Evolutionary conservation across 2,329 filamentous ascomycete genomes (phyloP).

Genomic region (Alternaria longipes): DNA sequence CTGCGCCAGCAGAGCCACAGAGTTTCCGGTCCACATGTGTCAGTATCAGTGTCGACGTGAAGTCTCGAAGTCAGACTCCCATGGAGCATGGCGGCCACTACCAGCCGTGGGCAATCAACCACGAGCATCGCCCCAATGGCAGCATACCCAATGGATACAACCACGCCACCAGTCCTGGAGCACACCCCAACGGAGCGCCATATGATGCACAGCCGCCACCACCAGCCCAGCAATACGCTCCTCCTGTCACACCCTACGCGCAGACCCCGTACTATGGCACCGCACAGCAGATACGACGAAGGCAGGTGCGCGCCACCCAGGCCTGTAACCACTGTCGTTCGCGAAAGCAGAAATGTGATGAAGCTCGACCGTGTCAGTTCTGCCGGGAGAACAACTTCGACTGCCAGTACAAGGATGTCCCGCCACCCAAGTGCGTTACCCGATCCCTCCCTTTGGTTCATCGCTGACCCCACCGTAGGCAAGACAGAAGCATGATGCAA

Average conservation of each 20-base stretch:
- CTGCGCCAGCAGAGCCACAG: slow-evolving; percentile 33
- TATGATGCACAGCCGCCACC: slow-evolving; percentile 44
- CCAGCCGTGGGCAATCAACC: slow-evolving; percentile 43
- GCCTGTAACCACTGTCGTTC: slow-evolving; percentile 69
- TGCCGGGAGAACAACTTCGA: slow-evolving; percentile 86
- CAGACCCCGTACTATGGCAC: slow-evolving; percentile 41
- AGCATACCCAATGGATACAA: slow-evolving; percentile 46
- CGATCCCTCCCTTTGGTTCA: neutral
- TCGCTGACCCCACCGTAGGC: slow-evolving; percentile 40
- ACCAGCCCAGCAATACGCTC: slow-evolving; percentile 43
- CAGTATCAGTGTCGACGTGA: slow-evolving; percentile 38
- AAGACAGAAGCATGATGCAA: slow-evolving; percentile 62
- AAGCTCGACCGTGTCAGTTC: slow-evolving; percentile 57
- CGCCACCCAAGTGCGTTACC: slow-evolving; percentile 80
- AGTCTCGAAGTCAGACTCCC: slow-evolving; percentile 36
- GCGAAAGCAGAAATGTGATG: slow-evolving; percentile 55
- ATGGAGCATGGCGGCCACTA: slow-evolving; percentile 51
- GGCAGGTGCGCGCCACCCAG: slow-evolving; percentile 57
- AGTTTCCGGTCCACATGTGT: slow-evolving; percentile 38
- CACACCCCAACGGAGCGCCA: slow-evolving; percentile 40
- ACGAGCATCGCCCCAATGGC: slow-evolving; percentile 47
- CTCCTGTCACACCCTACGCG: slow-evolving; percentile 38
- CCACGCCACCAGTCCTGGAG: slow-evolving; percentile 40
- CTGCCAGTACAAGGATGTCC: slow-evolving; percentile 90
- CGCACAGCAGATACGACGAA: slow-evolving; percentile 40